Evolutionary conservation across 306 rosid species (phyloP), one percentile per base, ranked within the genome.

Genomic region (Styphnolobium japonicum): DNA sequence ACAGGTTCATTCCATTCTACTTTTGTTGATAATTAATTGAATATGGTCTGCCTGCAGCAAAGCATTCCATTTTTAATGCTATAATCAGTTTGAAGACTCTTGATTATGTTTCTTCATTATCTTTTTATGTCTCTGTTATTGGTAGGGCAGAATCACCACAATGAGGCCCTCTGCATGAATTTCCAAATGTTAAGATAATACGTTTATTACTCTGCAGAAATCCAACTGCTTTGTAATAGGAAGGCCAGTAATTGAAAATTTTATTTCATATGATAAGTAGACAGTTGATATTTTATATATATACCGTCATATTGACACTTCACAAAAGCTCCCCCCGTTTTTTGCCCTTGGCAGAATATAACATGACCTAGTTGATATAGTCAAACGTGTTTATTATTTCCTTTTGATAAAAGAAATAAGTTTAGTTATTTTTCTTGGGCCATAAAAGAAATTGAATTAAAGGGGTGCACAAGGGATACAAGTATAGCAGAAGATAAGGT

Each of bases 1-100:
- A 4, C 86, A 88, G 90, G 92, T 81, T 4, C 3, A 37, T 52
- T 31, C n/a, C 60, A 58, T 66, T 21, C 23, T 53, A 10, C 1
- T 29, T 40, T 29, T 65, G 19, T 25, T 80, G 21, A 37, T 48
- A 27, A 0, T 29, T 31, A 57, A 65, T 37, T 49, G 25, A 34
- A 36, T 27, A 21, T 74, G 1, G 21, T 9, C 16, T 37, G n/a
- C n/a, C n/a, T n/a, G n/a, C n/a, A n/a, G n/a, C n/a, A n/a, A n/a
- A n/a, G n/a, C n/a, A n/a, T n/a, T n/a, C n/a, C n/a, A n/a, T n/a
- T n/a, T n/a, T n/a, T n/a, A n/a, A n/a, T n/a, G n/a, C n/a, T n/a
- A n/a, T n/a, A n/a, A n/a, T n/a, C n/a, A n/a, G n/a, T n/a, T n/a
- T n/a, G n/a, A n/a, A n/a, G n/a, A n/a, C n/a, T n/a, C n/a, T n/a